Evolutionary conservation across 208 protist genomes (phyloP), one percentile per base, ranked within the genome.

Genomic region (Trypanosoma conorhini): DNA sequence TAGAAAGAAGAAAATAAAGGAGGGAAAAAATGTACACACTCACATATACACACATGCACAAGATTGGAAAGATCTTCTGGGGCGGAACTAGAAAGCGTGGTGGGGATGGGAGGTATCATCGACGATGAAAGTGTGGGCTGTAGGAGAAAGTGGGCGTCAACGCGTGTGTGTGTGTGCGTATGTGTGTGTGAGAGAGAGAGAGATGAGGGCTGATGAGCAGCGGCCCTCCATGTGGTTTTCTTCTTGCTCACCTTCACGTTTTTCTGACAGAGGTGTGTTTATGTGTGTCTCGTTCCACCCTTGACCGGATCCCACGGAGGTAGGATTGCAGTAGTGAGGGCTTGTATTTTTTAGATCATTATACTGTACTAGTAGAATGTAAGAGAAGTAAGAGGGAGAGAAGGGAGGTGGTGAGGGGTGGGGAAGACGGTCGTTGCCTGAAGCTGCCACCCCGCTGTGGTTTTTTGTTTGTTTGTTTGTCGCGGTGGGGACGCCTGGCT

Each of bases 1-100:
- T 15, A 26, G 1, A 71, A 62, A 30, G 58, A 67, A 28, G 8
- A 33, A 54, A n/a, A 48, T n/a, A 40, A 21, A 62, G 19, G 35
- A 57, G 31, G 55, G 13, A 70, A 60, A 68, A 44, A 26, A n/a
- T n/a, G n/a, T n/a, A n/a, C n/a, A n/a, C n/a, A n/a, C n/a, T n/a
- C n/a, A n/a, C n/a, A n/a, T n/a, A n/a, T n/a, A n/a, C n/a, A n/a
- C n/a, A n/a, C n/a, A n/a, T n/a, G n/a, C 1, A 13, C 8, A 46
- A 46, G 42, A 46, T 46, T 1, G 42, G 42, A 46, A 46, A 46
- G 42, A 10, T 46, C 1, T 19, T 46, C 5, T 46, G 7, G 42
- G 13, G 13, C 1, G 42, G 42, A 46, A 46, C 15, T 46, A 46
- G 8, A 46, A 46, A 19, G 9, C 1, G 42, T 1, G 15, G 42